Base-by-base conservation (phyloP, 208 protist genomes). In the Acanthamoeba royreba region DNA sequence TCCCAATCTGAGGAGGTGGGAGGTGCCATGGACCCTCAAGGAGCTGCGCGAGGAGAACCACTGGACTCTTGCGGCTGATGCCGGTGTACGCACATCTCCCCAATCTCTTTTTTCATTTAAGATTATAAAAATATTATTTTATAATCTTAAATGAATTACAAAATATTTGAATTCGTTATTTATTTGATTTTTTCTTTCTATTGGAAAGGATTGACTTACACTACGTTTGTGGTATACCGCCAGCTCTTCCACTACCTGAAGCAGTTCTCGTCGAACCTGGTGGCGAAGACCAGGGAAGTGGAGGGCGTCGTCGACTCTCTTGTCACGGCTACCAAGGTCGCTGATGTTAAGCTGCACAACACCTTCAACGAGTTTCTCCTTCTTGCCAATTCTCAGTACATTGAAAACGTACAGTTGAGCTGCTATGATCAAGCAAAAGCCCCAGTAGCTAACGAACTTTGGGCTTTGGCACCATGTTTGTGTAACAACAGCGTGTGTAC, bases 291-390 rank as follows among this genome's bases (percentile, higher is more conserved):
- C 7, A 89, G 95, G 72, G 96, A 95, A 35, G 55, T 97, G 0
- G 94, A 96, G 77, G 47, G 55, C 83, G 86, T 69, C 33, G 95
- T 97, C 7, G 94, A 97, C 58, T 52, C n/a, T 19, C 72, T 97
- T 3, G 92, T 96, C n/a, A 72, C 89, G 9, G 88, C 95, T 46
- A 87, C 94, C 45, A 89, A 92, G 72, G 55, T 85, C 38, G 55
- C 90, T 53, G 72, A 94, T 81, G 81, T 95, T 31, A 95, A 87
- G 72, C 86, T 97, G 22, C 94, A 97, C 88, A 97, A 97, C 74
- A 97, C 94, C 52, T 97, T 97, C 89, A 96, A 97, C 85, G 66
- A 97, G 45, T 97, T 97, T 40, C 55, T 97, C 17, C 83, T 97
- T 74, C 81, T 97, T 8, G 95, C 96, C 45, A 96, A 97, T 92